These are phyloP conservation scores for Grosmannia penicillata DNA, from an alignment of 2,329 filamentous ascomycete species.

Conservation along the genomic window DNA sequence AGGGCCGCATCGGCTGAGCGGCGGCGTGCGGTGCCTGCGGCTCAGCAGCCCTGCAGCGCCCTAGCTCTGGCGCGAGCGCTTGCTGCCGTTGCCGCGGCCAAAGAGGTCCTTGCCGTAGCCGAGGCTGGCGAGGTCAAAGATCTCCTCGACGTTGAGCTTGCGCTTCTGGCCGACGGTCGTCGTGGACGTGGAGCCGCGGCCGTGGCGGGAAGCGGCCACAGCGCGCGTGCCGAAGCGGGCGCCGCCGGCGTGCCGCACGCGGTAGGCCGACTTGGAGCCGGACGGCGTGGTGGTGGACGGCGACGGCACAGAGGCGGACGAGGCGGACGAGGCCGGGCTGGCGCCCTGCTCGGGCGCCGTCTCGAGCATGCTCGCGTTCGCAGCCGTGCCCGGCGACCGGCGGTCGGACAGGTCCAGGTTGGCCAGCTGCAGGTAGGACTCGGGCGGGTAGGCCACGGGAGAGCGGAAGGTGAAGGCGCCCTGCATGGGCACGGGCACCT, in stretches of 20 bases:
- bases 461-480: constrained; percentile 59
- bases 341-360: constrained; percentile 8
- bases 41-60: neutral
- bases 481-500: constrained; percentile 36
- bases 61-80: constrained; percentile 34
- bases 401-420: constrained; percentile 45
- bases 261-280: constrained; percentile 11
- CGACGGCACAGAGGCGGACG: constrained; percentile 6
- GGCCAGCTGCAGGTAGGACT: constrained; percentile 43
- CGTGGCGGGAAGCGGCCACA: constrained; percentile 27
- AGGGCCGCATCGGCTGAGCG: too few relatives aligned
- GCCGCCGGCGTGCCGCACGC: constrained; percentile 9
- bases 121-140: constrained; percentile 56
- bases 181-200: constrained; percentile 41
- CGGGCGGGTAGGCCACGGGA: constrained; percentile 41
- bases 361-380: neutral
- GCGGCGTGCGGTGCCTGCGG: too few relatives aligned
- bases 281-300: neutral
- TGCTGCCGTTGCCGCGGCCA: constrained; percentile 26
- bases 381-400: constrained; percentile 22
- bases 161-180: constrained; percentile 61
- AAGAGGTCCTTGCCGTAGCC: constrained; percentile 42
- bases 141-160: constrained; percentile 57
- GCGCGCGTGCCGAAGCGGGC: constrained; percentile 13
- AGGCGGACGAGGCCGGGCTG: neutral